These are phyloP conservation scores for Verbena officinalis DNA, from an alignment of 257 asterid species.

Conservation along the genomic window DNA sequence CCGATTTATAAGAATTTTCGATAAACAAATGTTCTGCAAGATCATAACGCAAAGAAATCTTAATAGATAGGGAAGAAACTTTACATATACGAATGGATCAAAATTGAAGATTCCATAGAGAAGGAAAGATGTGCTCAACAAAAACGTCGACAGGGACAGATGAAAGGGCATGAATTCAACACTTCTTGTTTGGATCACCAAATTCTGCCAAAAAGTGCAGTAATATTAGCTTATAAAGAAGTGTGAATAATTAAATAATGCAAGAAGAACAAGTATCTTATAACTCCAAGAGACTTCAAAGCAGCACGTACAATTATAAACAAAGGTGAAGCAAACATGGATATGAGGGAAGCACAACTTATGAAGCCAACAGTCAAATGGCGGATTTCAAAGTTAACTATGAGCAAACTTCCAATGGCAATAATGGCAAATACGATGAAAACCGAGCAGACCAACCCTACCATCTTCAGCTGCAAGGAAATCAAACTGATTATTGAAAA, in stretches of 20 bases:
- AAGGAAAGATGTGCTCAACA: slow-evolving; percentile 66
- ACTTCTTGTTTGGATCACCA: slow-evolving; percentile 63
- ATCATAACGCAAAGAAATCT: background rate
- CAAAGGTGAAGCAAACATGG: slow-evolving; percentile 72
- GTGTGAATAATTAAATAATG: slow-evolving; percentile 2
- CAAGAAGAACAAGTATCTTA: background rate
- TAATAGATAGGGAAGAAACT: slow-evolving; percentile 23
- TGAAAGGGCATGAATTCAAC: slow-evolving; percentile 71
- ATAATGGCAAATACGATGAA: slow-evolving; percentile 42
- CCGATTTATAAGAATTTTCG: too few species aligned
- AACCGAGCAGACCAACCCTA: slow-evolving; percentile 50
- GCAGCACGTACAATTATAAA: slow-evolving; percentile 52
- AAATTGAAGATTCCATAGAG: slow-evolving; percentile 57
- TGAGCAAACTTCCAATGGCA: slow-evolving; percentile 48
- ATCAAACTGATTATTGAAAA: slow-evolving; percentile 4
- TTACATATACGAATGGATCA: slow-evolving; percentile 64
- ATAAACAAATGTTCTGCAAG: background rate
- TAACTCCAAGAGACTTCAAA: background rate
- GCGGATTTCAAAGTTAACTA: slow-evolving; percentile 45
- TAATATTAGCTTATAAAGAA: background rate
- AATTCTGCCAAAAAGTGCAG: slow-evolving; percentile 41
- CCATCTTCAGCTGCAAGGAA: slow-evolving; percentile 49
- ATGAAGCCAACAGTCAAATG: slow-evolving; percentile 47
- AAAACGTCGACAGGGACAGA: slow-evolving; percentile 58
- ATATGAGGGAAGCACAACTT: slow-evolving; percentile 59